Evolutionary conservation across 306 rosid species (phyloP), one percentile per base, ranked within the genome.

Genomic region (Prunus mume): DNA sequence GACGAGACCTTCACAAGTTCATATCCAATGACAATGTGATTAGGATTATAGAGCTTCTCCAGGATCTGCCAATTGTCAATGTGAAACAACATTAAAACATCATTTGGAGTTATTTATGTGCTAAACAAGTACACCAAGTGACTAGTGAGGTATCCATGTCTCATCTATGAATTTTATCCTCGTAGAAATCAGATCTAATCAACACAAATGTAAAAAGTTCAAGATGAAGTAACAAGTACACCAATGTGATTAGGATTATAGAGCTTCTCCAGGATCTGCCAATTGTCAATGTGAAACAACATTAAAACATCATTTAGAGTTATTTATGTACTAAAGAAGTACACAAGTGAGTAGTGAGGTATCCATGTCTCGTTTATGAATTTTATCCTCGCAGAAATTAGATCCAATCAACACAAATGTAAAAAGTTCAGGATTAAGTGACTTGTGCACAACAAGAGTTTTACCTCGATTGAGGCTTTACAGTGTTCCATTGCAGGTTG

Each of bases 1-100:
- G 97, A 91, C 43, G 91, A 86, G 63, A 93, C 89, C 84, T 93
- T 93, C 90, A 86, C 87, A 49, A 93, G 93, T 84, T 93, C 98
- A 65, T 90, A 76, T 19, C 89, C 98, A 73, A 93, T 82, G 76
- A 87, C 96, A 52, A 91, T 87, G 82, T 93, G 97, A 79, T 87
- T 86, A 38, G 80, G 84, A 17, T 72, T 84, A 65, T 91, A 91
- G 49, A 93, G 87, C 89, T 90, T 90, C 82, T 90, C 90, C 85
- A 91, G 79, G 76, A 91, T 88, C 98, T 93, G 97, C 76, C 79
- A 84, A 22, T 19, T 24, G 12, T 14, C 27, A 43, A 63, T 13
- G 64, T 7, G 41, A 66, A n/a, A n/a, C 9, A 46, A 73, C 69
- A n/a, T n/a, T n/a, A n/a, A n/a, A n/a, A n/a, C n/a, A n/a, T n/a